Base-by-base conservation (phyloP, 768 basidiomycete species). In the Tephrocybe sp. region DNA sequence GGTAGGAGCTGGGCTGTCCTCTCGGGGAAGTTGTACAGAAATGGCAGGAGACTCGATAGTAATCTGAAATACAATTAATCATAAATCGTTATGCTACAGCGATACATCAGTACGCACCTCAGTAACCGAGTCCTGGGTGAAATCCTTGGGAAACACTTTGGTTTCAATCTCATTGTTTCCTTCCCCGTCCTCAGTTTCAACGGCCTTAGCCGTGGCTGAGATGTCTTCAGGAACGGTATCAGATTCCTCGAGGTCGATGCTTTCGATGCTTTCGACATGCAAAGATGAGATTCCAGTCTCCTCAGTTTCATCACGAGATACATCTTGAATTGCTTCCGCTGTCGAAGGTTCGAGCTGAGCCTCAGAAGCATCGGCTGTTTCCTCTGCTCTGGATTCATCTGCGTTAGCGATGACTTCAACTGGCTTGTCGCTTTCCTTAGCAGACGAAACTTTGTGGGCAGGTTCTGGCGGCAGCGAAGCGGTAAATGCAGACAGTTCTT, bases 151-250 rank as follows among this genome's bases (percentile, higher is more conserved):
- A 5, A 20, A 33, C 14, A 16, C n/a, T 34, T 45, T 16, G 16
- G 34, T 13, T 45, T 30, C 23, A 32, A 19, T 12, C 7, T 33
- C 17, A 12, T 16, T 17, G 31, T 32, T 32, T 10, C 14, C 10
- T 40, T 35, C 48, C 39, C 20, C 46, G 33, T 11, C 60, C 52
- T 30, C 41, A 45, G 33, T 57, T 57, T 31, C 42, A n/a, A n/a
- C n/a, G n/a, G n/a, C n/a, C n/a, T n/a, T n/a, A 16, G 42, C n/a
- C 11, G 30, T n/a, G 14, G 17, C 3, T 17, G 39, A 19, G 16
- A 39, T n/a, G 4, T 39, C 13, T 39, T 19, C 3, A n/a, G 31
- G 6, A 43, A n/a, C 13, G 14, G 31, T 31, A 23, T 42, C 40
- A 23, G 23, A 12, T 26, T 26, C 26, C 26, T 3, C 26, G 7